phyloP scores from a whole-genome alignment of 257 asterid genomes.

The Knoxia roxburghii region DNA sequence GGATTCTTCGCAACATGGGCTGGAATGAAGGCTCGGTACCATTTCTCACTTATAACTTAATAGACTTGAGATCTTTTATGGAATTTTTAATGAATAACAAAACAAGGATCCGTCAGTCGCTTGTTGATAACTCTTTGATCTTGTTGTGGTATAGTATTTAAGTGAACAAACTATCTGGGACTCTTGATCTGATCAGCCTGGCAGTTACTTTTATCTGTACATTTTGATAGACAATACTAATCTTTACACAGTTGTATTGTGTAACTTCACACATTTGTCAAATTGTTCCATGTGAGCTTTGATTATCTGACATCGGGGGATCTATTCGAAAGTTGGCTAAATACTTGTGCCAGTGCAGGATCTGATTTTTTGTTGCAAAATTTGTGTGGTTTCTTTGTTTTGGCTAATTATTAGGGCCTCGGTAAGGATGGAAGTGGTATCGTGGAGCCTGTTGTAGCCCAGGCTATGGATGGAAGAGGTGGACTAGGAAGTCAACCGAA shows the following conservation, averaged over 20 bases:
- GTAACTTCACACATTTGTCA: not conserved
- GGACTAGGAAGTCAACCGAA: slow-evolving; percentile 88
- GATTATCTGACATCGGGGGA: not conserved
- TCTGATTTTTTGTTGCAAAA: slow-evolving; percentile 38
- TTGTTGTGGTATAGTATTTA: too few relatives aligned
- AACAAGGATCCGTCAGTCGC: not conserved
- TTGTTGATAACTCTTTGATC: not conserved
- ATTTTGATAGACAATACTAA: not conserved
- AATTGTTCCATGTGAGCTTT: not conserved
- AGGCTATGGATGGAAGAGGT: slow-evolving; percentile 62
- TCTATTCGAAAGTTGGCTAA: slow-evolving; percentile 27
- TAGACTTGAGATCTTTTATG: not conserved
- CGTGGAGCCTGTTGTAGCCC: slow-evolving; percentile 93
- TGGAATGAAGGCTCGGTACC: slow-evolving; percentile 99
- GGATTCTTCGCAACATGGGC: slow-evolving; percentile 99
- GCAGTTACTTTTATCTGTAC: not conserved
- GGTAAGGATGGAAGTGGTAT: slow-evolving; percentile 96
- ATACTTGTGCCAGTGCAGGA: slow-evolving; percentile 9
- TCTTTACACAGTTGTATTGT: not conserved
- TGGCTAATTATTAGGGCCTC: slow-evolving; percentile 57
- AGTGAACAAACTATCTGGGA: too few relatives aligned
- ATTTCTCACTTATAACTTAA: slow-evolving; percentile 39
- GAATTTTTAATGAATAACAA: not conserved
- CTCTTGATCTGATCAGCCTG: not conserved
- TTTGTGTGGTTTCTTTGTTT: slow-evolving; percentile 39